Conservation (phyloP, 306 rosid genomes). For the Arachis hypogaea region DNA sequence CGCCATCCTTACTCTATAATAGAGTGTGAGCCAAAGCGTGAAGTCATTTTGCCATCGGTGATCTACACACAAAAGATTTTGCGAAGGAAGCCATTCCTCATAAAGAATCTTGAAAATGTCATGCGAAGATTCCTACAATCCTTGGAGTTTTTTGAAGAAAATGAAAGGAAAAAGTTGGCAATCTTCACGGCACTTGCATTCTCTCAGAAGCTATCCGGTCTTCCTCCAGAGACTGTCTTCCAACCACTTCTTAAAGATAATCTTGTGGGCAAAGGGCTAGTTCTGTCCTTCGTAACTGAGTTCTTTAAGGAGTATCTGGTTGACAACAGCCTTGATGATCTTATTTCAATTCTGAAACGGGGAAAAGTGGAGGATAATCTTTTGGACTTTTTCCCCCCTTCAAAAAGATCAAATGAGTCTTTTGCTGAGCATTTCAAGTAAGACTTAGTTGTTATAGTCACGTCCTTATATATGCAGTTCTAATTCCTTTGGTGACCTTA, state of each 20-base stretch:
- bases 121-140: constrained; percentile 98
- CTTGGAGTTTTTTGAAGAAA: constrained; percentile 96
- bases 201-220: constrained; percentile 98
- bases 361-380: constrained; percentile 98
- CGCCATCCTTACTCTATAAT: constrained; percentile 92
- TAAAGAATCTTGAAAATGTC: constrained; percentile 98
- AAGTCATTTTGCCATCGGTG: constrained; percentile 83
- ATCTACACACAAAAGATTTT: constrained; percentile 92
- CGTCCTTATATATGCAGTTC: background rate
- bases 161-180: constrained; percentile 98
- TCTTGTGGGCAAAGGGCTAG: constrained; percentile 99
- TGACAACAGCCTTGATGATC: constrained; percentile 97
- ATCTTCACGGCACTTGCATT: constrained; percentile 99
- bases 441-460: background rate
- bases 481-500: background rate
- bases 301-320: constrained; percentile 94
- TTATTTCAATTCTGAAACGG: constrained; percentile 91
- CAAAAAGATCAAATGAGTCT: constrained; percentile 79
- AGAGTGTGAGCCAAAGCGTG: constrained; percentile 85
- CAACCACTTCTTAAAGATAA: constrained; percentile 98
- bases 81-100: constrained; percentile 94
- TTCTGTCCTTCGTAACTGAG: constrained; percentile 87
- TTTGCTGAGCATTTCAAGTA: constrained; percentile 98
- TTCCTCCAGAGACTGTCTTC: constrained; percentile 97
- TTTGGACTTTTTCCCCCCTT: constrained; percentile 83